Base-by-base conservation (phyloP, 129 eudicot genomes). In the Flaveria sonorensis region DNA sequence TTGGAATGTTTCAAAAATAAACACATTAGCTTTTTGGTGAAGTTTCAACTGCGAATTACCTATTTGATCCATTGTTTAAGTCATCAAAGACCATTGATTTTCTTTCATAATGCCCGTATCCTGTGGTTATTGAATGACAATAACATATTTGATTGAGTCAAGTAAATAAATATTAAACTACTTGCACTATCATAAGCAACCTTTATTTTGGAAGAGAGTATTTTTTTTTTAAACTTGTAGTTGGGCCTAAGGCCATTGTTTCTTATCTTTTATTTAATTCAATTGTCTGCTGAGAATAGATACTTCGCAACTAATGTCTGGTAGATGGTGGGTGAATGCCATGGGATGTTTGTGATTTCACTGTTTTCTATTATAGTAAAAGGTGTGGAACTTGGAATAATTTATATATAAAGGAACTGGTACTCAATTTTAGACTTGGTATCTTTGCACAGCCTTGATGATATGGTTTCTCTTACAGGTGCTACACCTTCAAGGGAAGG, bases 401-500 rank as follows among this genome's bases (percentile, higher is more conserved):
- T 23, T 24, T 4, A 60, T 60, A 24, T 3, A 60, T 16, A 60
- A 60, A 60, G 40, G n/a, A 60, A 16, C 18, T 24, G 40, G 66
- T 23, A 60, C 39, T 24, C 66, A 23, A 8, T 2, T 10, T 20
- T 57, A 8, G 14, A 57, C 64, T 57, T 60, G 1, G 39, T 24
- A 10, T 21, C 14, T 23, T 60, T 60, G 30, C 28, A 10, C 66
- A 60, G 39, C 12, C 66, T 23, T 60, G 66, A 60, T 60, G 66
- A 60, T 24, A 60, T 60, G 66, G 16, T 52, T 24, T 11, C 20
- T 59, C 53, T 70, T 68, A 19, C 88, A 94, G 97, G 97, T 94
- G 65, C 80, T 91, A 62, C 45, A 84, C 78, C 93, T 91, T 78
- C 92, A 82, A 81, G 97, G 97, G 66, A 85, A 89, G 48, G 79